phyloP scores from a whole-genome alignment of 352 stramenopile species.

The Thraustochytrium sp. region DNA sequence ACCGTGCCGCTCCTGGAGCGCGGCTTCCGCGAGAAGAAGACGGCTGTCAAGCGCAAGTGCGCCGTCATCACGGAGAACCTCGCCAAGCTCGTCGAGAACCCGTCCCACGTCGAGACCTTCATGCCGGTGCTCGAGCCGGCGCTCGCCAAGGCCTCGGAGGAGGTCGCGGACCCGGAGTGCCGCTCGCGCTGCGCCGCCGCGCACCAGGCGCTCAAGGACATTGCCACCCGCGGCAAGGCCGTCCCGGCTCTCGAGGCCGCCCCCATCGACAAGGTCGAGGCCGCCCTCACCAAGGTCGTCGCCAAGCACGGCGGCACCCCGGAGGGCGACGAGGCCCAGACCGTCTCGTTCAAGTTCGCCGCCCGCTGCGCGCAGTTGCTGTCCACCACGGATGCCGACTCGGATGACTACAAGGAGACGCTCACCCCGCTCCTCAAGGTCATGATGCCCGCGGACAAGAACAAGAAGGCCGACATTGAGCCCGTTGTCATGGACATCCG shows the following conservation, averaged over 20 bases:
- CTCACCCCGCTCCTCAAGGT: slow-evolving; percentile 69
- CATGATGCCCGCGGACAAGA: slow-evolving; percentile 36
- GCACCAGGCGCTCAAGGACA: slow-evolving; percentile 78
- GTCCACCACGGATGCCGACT: slow-evolving; percentile 60
- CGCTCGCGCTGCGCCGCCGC: slow-evolving; percentile 87
- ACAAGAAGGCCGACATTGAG: slow-evolving; percentile 41
- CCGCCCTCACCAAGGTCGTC: slow-evolving; percentile 59
- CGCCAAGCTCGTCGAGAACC: slow-evolving; percentile 97
- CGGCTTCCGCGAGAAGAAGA: slow-evolving; percentile 86
- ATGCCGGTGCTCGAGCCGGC: slow-evolving; percentile 92
- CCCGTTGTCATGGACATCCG: neutral
- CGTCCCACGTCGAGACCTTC: slow-evolving; percentile 91
- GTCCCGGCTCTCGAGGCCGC: slow-evolving; percentile 76
- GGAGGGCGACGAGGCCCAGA: neutral
- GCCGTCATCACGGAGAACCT: slow-evolving; percentile 99
- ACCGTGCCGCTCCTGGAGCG: slow-evolving; percentile 93
- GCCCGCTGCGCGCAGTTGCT: neutral
- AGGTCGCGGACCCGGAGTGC: slow-evolving; percentile 91
- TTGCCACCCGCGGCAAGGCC: slow-evolving; percentile 70
- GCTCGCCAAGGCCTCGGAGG: slow-evolving; percentile 90
- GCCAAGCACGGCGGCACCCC: slow-evolving; percentile 38
- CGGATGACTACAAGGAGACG: slow-evolving; percentile 70
- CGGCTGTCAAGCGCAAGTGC: slow-evolving; percentile 90
- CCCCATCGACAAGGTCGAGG: slow-evolving; percentile 62
- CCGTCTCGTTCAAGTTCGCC: slow-evolving; percentile 40